Evolutionary conservation across 2,329 filamentous ascomycete species (phyloP), one percentile per base, ranked within the genome.

Genomic region (Colletotrichum euphorbiae): DNA sequence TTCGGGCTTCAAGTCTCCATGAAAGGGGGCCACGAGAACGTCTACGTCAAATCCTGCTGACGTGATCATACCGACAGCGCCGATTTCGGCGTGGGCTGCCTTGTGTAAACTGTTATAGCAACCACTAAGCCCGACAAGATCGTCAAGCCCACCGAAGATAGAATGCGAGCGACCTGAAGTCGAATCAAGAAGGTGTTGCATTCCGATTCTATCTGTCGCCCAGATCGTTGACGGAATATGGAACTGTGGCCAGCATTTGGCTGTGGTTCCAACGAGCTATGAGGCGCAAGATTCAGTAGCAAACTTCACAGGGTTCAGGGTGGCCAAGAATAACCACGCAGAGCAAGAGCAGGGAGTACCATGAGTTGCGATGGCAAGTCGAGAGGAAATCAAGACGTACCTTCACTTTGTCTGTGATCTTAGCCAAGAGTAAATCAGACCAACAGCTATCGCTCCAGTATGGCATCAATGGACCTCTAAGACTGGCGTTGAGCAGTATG

Each of bases 181-280:
- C 7, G 74, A 74, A 71, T 77, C 72, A 24, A 81, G 76, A 1
- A 81, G 70, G 28, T 77, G 65, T 13, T 70, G 66, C 71, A 81
- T 78, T 69, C 79, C 79, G 17, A 75, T 68, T 28, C 70, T 57
- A 71, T 81, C 78, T 6, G 79, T 80, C 7, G 78, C 77, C 71
- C 74, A 76, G 46, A 80, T 73, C 74, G 77, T 78, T 48, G 77
- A 76, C 66, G 80, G 77, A 9, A 80, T 67, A 66, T 79, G 78
- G 31, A 74, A 74, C 7, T 68, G 61, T 7, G 78, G 77, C 5
- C 67, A 59, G 72, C 78, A 80, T 70, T 75, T 79, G 33, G 73
- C 72, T 0, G 77, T 76, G 70, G 78, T 77, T 12, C 79, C 79
- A 15, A 80, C 75, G 15, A 80, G 75, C 77, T 80, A 50, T 38